phyloP scores from a whole-genome alignment of 768 basidiomycete species.

The Naganishia friedmannii region DNA sequence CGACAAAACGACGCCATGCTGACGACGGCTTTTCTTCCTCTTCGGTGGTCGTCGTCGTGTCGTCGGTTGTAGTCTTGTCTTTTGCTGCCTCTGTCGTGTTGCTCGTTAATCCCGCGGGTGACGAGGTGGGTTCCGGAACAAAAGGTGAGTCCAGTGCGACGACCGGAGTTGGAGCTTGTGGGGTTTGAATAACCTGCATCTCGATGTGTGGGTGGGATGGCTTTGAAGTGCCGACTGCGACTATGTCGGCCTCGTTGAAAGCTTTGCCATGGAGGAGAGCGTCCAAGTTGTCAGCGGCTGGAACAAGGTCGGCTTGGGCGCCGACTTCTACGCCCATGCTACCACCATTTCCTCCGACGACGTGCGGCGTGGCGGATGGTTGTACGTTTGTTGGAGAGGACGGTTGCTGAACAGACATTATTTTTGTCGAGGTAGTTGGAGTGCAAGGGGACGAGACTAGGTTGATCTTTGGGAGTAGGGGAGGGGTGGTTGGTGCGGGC shows the following conservation, averaged over 20 bases:
- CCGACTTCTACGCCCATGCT: not conserved
- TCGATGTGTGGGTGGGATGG: not conserved
- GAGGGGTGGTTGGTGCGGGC: too few relatives aligned
- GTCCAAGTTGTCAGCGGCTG: not conserved
- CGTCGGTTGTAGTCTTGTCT: not conserved
- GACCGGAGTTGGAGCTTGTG: not conserved
- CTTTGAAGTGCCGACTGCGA: not conserved
- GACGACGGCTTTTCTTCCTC: slow-evolving; percentile 9
- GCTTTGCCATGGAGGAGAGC: not conserved
- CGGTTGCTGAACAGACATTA: not conserved
- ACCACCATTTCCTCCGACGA: not conserved
- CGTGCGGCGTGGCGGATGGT: not conserved
- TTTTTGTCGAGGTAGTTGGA: not conserved
- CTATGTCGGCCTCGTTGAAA: not conserved
- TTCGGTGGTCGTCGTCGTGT: not conserved
- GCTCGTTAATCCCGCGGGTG: not conserved
- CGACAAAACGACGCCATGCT: slow-evolving; percentile 3
- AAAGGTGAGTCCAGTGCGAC: not conserved
- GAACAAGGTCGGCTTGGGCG: not conserved
- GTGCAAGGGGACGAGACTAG: not conserved
- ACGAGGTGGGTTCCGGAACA: not conserved
- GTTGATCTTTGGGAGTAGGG: too few relatives aligned
- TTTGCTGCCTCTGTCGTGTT: not conserved
- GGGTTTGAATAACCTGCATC: not conserved
- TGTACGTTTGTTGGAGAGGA: not conserved